These are phyloP conservation scores for Coemansia asiatica DNA, from an alignment of 192 early-diverging fungal species.

Conservation along the genomic window DNA sequence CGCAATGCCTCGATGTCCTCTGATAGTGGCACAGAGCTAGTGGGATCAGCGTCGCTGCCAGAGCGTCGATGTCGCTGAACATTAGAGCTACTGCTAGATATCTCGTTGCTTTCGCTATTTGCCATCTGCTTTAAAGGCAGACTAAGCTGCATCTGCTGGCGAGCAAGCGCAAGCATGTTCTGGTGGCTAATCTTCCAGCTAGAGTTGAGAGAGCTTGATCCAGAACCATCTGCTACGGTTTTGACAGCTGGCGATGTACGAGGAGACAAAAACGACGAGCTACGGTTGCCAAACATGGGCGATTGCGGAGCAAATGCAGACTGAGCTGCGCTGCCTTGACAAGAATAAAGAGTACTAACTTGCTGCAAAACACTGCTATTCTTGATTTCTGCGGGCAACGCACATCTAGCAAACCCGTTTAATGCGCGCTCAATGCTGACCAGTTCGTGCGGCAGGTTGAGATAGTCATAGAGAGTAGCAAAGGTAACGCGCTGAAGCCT, in stretches of 20 bases:
- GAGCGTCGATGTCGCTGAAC: conserved; percentile 28
- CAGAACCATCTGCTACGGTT: not conserved
- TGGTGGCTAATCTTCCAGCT: conserved; percentile 40
- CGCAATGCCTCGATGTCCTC: conserved; percentile 40
- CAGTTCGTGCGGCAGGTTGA: conserved; percentile 83
- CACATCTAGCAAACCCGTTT: conserved; percentile 63
- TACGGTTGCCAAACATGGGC: conserved; percentile 10
- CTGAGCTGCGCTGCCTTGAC: not conserved
- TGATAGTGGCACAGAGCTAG: conserved; percentile 13
- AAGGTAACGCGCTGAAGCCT: conserved; percentile 95
- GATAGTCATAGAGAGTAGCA: conserved; percentile 84
- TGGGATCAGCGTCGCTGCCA: conserved; percentile 32
- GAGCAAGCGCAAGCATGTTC: conserved; percentile 20
- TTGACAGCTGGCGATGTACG: not conserved
- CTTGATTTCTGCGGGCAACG: conserved; percentile 21
- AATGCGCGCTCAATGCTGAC: conserved; percentile 80
- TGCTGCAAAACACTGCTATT: conserved; percentile 18
- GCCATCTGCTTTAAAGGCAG: conserved; percentile 1
- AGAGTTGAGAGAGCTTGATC: conserved; percentile 15
- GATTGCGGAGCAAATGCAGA: not conserved
- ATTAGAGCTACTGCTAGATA: not conserved
- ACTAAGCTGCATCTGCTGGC: conserved; percentile 4
- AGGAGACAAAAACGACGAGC: not conserved
- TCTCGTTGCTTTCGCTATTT: not conserved
- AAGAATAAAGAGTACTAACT: conserved; percentile 15